Conservation (phyloP, 2,329 filamentous ascomycete species). For the Colletotrichum lindemuthianum region DNA sequence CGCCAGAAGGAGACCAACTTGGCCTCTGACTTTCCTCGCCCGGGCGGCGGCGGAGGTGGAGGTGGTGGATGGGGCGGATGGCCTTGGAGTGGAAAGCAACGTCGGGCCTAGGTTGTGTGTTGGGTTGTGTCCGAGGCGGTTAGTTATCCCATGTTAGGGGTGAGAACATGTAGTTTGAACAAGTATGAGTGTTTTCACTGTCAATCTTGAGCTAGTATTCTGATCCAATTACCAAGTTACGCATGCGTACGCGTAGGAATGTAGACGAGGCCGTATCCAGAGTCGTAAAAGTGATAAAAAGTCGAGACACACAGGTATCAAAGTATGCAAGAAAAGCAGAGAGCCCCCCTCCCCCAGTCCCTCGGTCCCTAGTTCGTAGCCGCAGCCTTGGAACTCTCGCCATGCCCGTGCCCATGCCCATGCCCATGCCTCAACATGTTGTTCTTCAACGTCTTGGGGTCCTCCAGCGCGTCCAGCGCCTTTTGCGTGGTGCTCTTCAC, state of each 20-base stretch:
- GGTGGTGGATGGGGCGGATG: neutral
- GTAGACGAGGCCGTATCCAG: too few species aligned
- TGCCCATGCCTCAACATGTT: conserved; percentile 34
- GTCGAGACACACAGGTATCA: conserved; percentile 22
- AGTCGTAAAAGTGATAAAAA: neutral
- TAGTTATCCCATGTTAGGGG: too few species aligned
- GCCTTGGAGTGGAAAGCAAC: conserved; percentile 7
- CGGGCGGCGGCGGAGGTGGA: neutral
- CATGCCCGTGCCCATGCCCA: neutral
- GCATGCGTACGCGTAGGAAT: too few species aligned
- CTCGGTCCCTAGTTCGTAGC: neutral
- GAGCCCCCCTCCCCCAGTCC: neutral
- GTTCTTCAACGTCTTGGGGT: conserved; percentile 58
- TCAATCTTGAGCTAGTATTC: too few species aligned
- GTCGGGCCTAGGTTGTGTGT: neutral
- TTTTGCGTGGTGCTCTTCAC: conserved; percentile 63
- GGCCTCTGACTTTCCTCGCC: conserved; percentile 23
- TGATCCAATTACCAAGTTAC: neutral
- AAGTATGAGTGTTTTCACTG: too few species aligned
- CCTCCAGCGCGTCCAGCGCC: conserved; percentile 61
- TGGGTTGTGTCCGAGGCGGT: neutral
- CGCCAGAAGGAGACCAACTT: conserved; percentile 31
- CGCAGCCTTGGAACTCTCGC: conserved; percentile 21
- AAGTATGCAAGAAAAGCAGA: conserved; percentile 9
- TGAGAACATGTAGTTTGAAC: too few species aligned